Evolutionary conservation across 345 rosid species (phyloP).

Genomic region (Raphanus raphanistrum): DNA sequence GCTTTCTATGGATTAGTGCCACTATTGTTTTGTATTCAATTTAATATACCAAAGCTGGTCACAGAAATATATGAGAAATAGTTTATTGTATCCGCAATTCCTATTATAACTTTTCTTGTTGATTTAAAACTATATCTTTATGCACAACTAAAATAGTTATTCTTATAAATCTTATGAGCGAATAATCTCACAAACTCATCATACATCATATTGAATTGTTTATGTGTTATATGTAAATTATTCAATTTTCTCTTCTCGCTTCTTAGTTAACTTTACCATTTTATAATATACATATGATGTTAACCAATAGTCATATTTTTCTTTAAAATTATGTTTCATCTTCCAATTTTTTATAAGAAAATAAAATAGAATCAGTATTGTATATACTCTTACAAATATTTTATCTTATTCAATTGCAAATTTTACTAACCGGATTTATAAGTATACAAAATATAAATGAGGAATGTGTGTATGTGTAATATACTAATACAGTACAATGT

Average conservation of each 20-base stretch:
- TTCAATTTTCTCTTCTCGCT: background rate
- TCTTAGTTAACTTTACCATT: conserved; percentile 1
- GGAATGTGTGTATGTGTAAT: background rate
- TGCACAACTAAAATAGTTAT: background rate
- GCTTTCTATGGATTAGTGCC: conserved; percentile 48
- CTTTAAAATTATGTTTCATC: background rate
- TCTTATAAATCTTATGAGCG: background rate
- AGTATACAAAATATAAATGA: background rate
- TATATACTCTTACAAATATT: background rate
- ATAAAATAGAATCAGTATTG: background rate
- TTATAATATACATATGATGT: background rate
- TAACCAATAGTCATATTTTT: background rate
- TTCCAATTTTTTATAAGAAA: background rate
- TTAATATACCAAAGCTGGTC: conserved; percentile 46
- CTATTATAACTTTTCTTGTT: background rate
- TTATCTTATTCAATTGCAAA: background rate
- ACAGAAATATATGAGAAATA: conserved; percentile 51
- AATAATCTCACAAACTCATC: background rate
- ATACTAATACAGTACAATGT: background rate
- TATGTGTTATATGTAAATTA: background rate
- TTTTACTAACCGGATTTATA: background rate
- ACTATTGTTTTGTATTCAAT: conserved; percentile 32
- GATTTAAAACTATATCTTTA: background rate
- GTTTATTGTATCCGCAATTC: conserved; percentile 17
- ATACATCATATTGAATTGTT: background rate